Base-by-base conservation (phyloP, 192 early-diverging fungal genomes). In the Coemansia sp. region DNA sequence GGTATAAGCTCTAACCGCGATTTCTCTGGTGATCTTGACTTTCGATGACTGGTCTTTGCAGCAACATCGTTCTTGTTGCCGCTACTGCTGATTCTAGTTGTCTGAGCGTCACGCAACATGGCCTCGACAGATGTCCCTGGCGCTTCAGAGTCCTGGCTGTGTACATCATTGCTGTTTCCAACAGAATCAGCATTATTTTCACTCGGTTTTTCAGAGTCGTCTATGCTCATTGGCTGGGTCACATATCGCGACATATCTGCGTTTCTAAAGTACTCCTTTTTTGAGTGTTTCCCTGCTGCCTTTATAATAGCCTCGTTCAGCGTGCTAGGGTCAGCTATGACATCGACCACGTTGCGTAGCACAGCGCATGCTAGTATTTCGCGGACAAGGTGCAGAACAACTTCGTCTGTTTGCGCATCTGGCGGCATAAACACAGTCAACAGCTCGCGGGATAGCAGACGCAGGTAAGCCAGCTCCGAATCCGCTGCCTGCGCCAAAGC, bases 291-390 rank as follows among this genome's bases (percentile, higher is more conserved):
- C 33, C 79, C 79, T 36, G 61, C 69, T 0, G 66, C 69, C 25
- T 63, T 62, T 20, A 82, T 66, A 54, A 82, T 82, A n/a, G 61
- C 73, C 54, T 82, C 79, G 28, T 82, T 82, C 16, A 82, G 60
- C 2, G 71, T 82, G 32, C 65, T 82, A 17, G 79, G 79, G 32
- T 76, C 74, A 4, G 79, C 69, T 28, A 76, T 49, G 6, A 63
- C 66, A 51, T 82, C 74, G 18, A 82, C 71, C 14, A 73, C 73
- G 36, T 82, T 82, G 54, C 79, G 73, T 34, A 82, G 67, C 50
- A 82, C 79, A n/a, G 74, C 73, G n/a, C 79, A 82, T 0, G 79
- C 79, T 25, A 82, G 59, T 16, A 82, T 76, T 60, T 82, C 79
- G 22, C 79, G 73, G 28, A 82, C 59, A 52, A 82, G 38, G 34